Conservation (phyloP, 2,329 filamentous ascomycete species). For the Xylaria arbuscula region DNA sequence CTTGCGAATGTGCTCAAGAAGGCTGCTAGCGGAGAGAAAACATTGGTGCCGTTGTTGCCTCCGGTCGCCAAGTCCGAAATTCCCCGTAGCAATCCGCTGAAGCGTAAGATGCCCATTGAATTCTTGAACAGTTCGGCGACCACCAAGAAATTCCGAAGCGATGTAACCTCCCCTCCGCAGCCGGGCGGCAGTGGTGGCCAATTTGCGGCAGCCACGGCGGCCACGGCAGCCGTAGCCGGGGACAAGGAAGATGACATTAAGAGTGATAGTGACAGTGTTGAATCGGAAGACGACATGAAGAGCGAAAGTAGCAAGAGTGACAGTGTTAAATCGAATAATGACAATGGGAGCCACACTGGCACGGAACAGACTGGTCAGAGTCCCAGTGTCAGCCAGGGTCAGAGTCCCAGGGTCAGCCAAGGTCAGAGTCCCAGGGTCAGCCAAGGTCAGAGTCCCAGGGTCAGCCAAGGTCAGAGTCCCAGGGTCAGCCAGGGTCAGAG, state of each 20-base stretch:
- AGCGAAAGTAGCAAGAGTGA: not conserved
- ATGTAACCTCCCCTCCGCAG: constrained; percentile 9
- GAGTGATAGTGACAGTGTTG: no score
- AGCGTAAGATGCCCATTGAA: constrained; percentile 48
- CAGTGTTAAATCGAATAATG: not conserved
- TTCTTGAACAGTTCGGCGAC: constrained; percentile 36
- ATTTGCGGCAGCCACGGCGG: constrained; percentile 33
- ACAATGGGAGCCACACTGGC: not conserved
- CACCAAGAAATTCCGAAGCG: constrained; percentile 36
- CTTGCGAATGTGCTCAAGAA: constrained; percentile 28
- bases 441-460: no score
- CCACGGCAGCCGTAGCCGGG: not conserved
- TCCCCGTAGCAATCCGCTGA: constrained; percentile 45
- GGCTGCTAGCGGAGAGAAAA: constrained; percentile 8
- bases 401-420: no score
- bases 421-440: no score
- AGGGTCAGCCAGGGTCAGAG: no score
- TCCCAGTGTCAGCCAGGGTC: no score
- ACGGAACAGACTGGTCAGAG: no score
- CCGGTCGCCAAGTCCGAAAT: constrained; percentile 36
- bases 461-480: no score
- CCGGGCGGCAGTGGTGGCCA: constrained; percentile 37
- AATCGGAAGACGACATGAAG: not conserved
- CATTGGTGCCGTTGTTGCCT: constrained; percentile 44
- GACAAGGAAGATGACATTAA: not conserved